A percentile compares a stretch with the other conserved stretches of the same genome.
These are phyloP conservation scores for Parafenestella ontariensis DNA, from an alignment of 2,329 filamentous ascomycete species.

Conservation along the genomic window DNA sequence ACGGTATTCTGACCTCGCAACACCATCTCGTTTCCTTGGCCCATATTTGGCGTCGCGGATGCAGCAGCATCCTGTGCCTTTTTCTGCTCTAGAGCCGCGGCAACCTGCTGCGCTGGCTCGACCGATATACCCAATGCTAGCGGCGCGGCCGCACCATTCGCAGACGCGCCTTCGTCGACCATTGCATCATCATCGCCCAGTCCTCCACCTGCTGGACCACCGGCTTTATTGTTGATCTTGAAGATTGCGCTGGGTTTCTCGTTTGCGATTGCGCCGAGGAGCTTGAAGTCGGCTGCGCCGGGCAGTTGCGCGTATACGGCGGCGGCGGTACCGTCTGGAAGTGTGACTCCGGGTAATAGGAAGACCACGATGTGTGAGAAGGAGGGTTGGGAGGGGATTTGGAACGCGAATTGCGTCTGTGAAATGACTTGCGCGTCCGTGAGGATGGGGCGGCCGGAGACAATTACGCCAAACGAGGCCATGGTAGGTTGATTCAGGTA, in stretches of 20 bases:
- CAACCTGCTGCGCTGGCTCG: slow-evolving; percentile 77
- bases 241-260: slow-evolving; percentile 94
- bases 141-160: slow-evolving; percentile 22
- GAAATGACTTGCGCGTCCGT: slow-evolving; percentile 63
- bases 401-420: slow-evolving; percentile 69
- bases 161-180: slow-evolving; percentile 48
- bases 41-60: slow-evolving; percentile 29
- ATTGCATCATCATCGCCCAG: slow-evolving; percentile 58
- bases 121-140: slow-evolving; percentile 82
- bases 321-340: slow-evolving; percentile 80
- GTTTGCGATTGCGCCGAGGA: slow-evolving; percentile 87
- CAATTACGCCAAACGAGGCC: slow-evolving; percentile 64
- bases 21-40: slow-evolving; percentile 43
- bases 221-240: slow-evolving; percentile 64
- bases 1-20: slow-evolving; percentile 52
- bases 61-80: slow-evolving; percentile 51
- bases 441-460: slow-evolving; percentile 66
- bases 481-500: slow-evolving; percentile 45
- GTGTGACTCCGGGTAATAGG: slow-evolving; percentile 76
- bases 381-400: slow-evolving; percentile 67
- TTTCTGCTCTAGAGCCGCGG: slow-evolving; percentile 70
- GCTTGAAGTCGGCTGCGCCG: slow-evolving; percentile 69
- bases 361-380: slow-evolving; percentile 86
- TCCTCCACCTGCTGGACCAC: slow-evolving; percentile 46
- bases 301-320: slow-evolving; percentile 88